Evolutionary conservation across 2,329 filamentous ascomycete genomes (phyloP).

Genomic region (Xylariaceae sp.): DNA sequence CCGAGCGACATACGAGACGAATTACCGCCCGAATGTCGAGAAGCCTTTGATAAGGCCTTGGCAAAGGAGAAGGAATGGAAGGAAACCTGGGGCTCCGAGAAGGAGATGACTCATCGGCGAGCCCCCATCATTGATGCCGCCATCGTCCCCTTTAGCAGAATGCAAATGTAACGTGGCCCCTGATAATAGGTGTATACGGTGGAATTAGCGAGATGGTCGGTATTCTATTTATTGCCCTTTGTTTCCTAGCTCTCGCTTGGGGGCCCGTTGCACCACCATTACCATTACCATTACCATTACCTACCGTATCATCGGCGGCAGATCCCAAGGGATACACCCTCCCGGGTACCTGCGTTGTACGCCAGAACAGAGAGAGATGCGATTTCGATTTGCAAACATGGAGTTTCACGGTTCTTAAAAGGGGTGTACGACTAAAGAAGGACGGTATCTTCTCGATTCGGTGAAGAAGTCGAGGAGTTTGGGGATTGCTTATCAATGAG

Average conservation of each 20-base stretch:
- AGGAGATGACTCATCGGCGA: slow-evolving; percentile 46
- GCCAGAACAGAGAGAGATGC: background rate
- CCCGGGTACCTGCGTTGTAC: background rate
- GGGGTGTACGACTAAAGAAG: background rate
- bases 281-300: no score
- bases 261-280: background rate
- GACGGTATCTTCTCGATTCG: slow-evolving; percentile 1
- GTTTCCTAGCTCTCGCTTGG: background rate
- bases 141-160: slow-evolving; percentile 53
- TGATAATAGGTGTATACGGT: no score
- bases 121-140: slow-evolving; percentile 58
- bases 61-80: slow-evolving; percentile 67
- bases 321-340: background rate
- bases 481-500: background rate
- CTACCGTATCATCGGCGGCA: no score
- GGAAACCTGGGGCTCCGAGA: slow-evolving; percentile 66
- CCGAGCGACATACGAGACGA: slow-evolving; percentile 60
- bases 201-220: background rate
- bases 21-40: slow-evolving; percentile 63
- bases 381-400: background rate
- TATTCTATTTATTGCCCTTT: background rate
- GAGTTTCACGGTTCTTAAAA: background rate
- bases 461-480: background rate
- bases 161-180: slow-evolving; percentile 4
- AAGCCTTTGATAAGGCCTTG: slow-evolving; percentile 64